Evolutionary conservation across 768 basidiomycete species (phyloP), one percentile per base, ranked within the genome.

Genomic region (Multifurca ochricompacta): DNA sequence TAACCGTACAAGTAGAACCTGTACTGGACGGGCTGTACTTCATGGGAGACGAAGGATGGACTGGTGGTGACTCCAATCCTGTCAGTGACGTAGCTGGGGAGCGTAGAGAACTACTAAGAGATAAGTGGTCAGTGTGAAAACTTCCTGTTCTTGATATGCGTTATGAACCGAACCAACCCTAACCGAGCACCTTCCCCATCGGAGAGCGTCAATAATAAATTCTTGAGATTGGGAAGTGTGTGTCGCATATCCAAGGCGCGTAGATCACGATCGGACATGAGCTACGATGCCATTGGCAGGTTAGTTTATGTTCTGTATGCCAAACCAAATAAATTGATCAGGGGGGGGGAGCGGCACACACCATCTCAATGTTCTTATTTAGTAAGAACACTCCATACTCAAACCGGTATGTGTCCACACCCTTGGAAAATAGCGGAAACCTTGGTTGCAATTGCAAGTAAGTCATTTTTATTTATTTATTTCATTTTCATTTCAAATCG

Each of bases 291-390:
- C 36, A 31, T 41, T 58, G 40, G 31, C 27, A 36, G 43, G n/a
- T n/a, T n/a, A n/a, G n/a, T n/a, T 44, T 36, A 40, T 40, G 39
- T 53, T 55, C 40, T 42, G 27, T 23, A 30, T 41, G 23, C 47
- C 35, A 39, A 47, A 47, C 4, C 39, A 23, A 13, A 39, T 27
- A 27, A 50, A 46, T n/a, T n/a, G n/a, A n/a, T n/a, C n/a, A 48
- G 19, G 55, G 10, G 47, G 27, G 37, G 59, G n/a, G n/a, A n/a
- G n/a, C n/a, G n/a, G n/a, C n/a, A n/a, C 77, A 57, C 60, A 94
- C 93, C 79, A 93, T 76, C 72, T 99, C 95, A 60, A 99, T 93
- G 69, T 99, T 78, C 70, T 98, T 99, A 73, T 99, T 99, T 30
- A 98, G 74, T 37, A 99, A 70, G 68, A 93, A 98, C 4, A 98